Conservation (phyloP, 345 rosid genomes). For the Mallotus nudiflorus region DNA sequence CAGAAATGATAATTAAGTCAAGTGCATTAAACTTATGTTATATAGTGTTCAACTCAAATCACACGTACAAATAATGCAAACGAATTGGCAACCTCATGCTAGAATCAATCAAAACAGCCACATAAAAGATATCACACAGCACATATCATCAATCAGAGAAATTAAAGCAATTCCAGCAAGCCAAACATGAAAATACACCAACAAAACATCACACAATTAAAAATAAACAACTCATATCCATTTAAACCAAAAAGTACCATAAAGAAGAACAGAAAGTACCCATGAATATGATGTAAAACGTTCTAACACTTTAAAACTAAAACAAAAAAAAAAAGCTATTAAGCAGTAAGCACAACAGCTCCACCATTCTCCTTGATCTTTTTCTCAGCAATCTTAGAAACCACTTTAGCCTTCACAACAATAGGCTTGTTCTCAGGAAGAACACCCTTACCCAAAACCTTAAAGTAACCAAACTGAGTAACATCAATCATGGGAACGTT, state of each 20-base stretch:
- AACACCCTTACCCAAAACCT: constrained; percentile 79
- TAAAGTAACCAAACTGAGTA: constrained; percentile 72
- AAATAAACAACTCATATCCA: constrained; percentile 2
- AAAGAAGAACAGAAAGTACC: background rate
- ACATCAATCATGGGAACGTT: constrained; percentile 67
- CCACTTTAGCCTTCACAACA: constrained; percentile 73
- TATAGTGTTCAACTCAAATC: too few relatives aligned
- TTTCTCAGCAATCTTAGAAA: constrained; percentile 77
- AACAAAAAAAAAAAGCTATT: background rate
- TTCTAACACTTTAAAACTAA: background rate
- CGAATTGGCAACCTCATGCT: too few relatives aligned
- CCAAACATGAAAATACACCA: too few relatives aligned
- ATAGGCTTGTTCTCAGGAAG: constrained; percentile 69
- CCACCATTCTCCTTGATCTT: constrained; percentile 87
- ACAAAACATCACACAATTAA: too few relatives aligned
- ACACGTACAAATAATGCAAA: too few relatives aligned
- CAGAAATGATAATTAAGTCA: too few relatives aligned
- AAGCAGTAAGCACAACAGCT: constrained; percentile 72
- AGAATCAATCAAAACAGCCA: too few relatives aligned
- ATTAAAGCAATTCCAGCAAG: too few relatives aligned
- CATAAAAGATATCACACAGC: too few relatives aligned
- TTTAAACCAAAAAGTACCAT: background rate
- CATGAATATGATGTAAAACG: background rate
- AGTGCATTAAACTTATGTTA: too few relatives aligned
- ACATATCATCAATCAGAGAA: too few relatives aligned